Conservation (phyloP, 192 early-diverging fungal species). For the Thoreauomyces humboldtii region DNA sequence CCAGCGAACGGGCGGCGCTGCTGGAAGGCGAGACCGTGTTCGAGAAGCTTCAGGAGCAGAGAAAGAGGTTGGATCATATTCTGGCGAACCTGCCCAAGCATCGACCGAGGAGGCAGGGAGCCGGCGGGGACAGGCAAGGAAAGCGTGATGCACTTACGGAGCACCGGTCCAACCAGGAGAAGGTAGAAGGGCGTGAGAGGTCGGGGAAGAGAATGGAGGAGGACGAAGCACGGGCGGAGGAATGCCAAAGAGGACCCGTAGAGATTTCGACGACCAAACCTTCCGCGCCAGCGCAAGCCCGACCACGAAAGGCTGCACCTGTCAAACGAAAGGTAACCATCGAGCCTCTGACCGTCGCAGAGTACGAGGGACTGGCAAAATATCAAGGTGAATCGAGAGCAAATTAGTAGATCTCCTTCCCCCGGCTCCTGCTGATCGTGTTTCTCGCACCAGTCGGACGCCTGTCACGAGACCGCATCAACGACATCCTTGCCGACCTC, state of each 20-base stretch:
- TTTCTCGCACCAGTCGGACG: slow-evolving; percentile 28
- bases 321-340: background rate
- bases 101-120: slow-evolving; percentile 4
- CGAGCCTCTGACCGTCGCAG: slow-evolving; percentile 22
- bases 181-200: background rate
- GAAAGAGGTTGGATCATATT: slow-evolving; percentile 19
- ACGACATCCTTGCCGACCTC: slow-evolving; percentile 35
- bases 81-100: slow-evolving; percentile 15
- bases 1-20: background rate
- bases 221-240: background rate
- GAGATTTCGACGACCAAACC: background rate
- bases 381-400: slow-evolving; percentile 29
- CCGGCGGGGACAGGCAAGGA: too few species aligned
- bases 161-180: too few species aligned
- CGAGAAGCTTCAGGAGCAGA: background rate
- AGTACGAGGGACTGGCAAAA: slow-evolving; percentile 38
- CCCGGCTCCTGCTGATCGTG: too few species aligned
- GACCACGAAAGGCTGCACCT: background rate
- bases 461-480: slow-evolving; percentile 38
- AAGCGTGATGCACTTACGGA: too few species aligned
- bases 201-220: background rate
- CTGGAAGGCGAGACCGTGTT: background rate
- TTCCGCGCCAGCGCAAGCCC: background rate
- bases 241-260: too few species aligned
- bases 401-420: too few species aligned